Evolutionary conservation across 2,329 filamentous ascomycete species (phyloP).

Genomic region (Fusarium concolor): DNA sequence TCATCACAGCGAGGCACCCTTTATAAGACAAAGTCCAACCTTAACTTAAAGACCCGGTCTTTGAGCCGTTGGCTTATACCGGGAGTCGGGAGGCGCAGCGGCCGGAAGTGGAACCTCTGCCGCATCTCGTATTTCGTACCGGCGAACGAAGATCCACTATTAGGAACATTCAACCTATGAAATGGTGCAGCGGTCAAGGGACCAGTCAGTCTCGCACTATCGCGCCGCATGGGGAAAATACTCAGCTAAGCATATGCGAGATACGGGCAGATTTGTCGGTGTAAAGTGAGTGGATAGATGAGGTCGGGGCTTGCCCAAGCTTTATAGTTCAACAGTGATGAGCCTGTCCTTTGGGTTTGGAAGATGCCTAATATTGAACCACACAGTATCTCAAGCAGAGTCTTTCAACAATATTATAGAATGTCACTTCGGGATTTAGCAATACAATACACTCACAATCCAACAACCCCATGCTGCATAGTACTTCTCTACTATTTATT

Average conservation of each 20-base stretch:
- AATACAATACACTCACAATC: too few relatives aligned
- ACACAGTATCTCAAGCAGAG: too few relatives aligned
- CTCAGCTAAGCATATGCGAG: not conserved
- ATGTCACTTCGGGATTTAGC: too few relatives aligned
- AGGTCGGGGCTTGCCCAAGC: too few relatives aligned
- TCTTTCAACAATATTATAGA: too few relatives aligned
- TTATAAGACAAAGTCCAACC: slow-evolving; percentile 1
- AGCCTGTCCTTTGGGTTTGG: too few relatives aligned
- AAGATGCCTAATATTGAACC: too few relatives aligned
- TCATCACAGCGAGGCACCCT: not conserved
- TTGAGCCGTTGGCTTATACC: slow-evolving; percentile 1
- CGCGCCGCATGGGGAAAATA: slow-evolving; percentile 22
- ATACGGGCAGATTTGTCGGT: not conserved
- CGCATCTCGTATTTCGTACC: slow-evolving; percentile 42
- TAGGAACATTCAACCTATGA: slow-evolving; percentile 12
- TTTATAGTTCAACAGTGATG: not conserved
- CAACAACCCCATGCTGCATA: too few relatives aligned
- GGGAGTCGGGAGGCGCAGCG: slow-evolving; percentile 14
- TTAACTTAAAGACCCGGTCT: not conserved
- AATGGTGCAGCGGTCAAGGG: not conserved
- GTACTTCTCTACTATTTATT: too few relatives aligned
- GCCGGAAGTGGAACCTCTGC: slow-evolving; percentile 21
- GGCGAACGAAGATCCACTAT: slow-evolving; percentile 4
- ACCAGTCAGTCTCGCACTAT: slow-evolving; percentile 32
- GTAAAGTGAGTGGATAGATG: not conserved